Conservation (phyloP, 73 alveolate species). For the Blepharisma japonicum region DNA sequence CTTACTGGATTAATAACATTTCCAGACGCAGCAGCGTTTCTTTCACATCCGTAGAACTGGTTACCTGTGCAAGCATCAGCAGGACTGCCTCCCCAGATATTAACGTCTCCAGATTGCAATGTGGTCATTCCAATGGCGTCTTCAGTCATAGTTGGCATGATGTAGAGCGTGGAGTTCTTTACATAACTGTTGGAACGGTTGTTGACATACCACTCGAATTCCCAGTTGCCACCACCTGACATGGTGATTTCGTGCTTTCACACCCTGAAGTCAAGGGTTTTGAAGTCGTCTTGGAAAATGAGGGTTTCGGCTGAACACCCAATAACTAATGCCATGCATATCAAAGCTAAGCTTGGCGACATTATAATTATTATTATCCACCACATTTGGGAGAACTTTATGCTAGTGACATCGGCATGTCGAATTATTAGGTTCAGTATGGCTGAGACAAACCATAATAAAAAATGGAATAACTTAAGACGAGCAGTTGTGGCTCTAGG, state of each 20-base stretch:
- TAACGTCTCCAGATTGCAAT: slow-evolving; percentile 36
- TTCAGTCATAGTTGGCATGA: slow-evolving; percentile 50
- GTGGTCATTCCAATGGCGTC: slow-evolving; percentile 42
- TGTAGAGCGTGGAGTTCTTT: slow-evolving; percentile 43
- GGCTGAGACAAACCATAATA: no score
- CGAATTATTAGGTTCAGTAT: no score
- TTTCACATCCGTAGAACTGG: slow-evolving; percentile 56
- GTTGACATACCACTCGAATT: slow-evolving; percentile 60
- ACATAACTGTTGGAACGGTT: slow-evolving; percentile 55
- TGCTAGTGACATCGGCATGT: no score
- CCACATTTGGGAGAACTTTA: no score
- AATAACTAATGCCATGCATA: neutral
- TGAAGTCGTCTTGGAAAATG: slow-evolving; percentile 56
- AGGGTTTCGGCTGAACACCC: slow-evolving; percentile 35
- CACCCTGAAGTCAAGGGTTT: slow-evolving; percentile 39
- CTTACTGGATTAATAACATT: slow-evolving; percentile 47
- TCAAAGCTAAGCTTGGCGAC: neutral
- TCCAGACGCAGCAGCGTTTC: slow-evolving; percentile 58
- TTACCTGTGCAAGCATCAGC: slow-evolving; percentile 56
- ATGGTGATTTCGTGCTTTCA: slow-evolving; percentile 61
- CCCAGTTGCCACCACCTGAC: slow-evolving; percentile 70
- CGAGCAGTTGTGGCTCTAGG: no score
- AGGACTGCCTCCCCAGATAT: slow-evolving; percentile 58
- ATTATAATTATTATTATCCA: no score
- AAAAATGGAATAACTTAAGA: no score